phyloP scores from a whole-genome alignment of 106 monocot species.

The Dendrobium catenatum region DNA sequence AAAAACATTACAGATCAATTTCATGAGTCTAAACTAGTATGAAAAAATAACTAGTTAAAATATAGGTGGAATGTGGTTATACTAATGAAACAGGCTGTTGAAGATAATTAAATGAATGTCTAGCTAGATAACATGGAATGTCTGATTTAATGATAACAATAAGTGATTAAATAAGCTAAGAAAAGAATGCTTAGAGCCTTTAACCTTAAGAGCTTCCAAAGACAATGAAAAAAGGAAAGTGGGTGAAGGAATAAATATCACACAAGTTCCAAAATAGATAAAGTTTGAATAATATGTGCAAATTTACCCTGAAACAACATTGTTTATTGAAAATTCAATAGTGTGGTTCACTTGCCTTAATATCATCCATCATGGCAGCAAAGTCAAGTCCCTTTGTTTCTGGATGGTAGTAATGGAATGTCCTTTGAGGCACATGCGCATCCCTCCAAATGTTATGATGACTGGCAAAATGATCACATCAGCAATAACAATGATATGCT shows the following conservation, averaged over 20 bases:
- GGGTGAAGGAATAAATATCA: no score
- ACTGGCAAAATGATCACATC: conserved; percentile 27
- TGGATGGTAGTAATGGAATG: conserved; percentile 88
- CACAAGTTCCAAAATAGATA: not conserved
- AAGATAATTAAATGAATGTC: not conserved
- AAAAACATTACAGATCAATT: not conserved
- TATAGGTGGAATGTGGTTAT: not conserved
- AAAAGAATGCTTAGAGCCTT: no score
- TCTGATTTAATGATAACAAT: no score
- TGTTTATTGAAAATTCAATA: not conserved
- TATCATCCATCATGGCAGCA: conserved; percentile 81
- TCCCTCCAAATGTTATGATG: conserved; percentile 99
- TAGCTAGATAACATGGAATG: no score
- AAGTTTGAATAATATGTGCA: not conserved
- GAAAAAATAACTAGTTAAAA: not conserved
- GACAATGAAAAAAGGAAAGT: no score
- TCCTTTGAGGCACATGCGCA: conserved; percentile 90
- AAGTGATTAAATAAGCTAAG: no score
- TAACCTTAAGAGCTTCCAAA: no score
- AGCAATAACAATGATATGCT: not conserved
- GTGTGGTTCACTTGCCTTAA: conserved; percentile 45
- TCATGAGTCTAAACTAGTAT: not conserved
- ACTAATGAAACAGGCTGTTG: not conserved
- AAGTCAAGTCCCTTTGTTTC: conserved; percentile 83
- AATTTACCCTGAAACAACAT: not conserved